phyloP scores from a whole-genome alignment of 768 basidiomycete species.

The Termitomyces sp. region DNA sequence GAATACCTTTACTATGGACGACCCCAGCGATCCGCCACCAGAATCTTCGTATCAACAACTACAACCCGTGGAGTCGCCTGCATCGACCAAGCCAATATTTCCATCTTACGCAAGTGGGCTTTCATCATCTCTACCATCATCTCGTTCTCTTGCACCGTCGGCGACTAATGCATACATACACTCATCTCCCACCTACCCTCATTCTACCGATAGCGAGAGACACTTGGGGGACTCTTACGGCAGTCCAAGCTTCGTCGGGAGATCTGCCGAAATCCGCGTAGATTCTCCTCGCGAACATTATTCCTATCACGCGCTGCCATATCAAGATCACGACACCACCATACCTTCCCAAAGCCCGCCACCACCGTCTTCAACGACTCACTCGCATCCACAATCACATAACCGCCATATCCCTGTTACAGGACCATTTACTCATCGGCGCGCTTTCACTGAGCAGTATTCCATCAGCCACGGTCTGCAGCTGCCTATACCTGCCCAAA shows the following conservation, averaged over 20 bases:
- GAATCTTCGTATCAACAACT: slow-evolving; percentile 41
- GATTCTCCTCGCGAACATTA: slow-evolving; percentile 41
- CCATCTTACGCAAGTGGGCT: slow-evolving; percentile 35
- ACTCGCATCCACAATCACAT: slow-evolving; percentile 27
- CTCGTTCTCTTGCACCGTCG: slow-evolving; percentile 31
- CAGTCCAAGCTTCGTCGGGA: slow-evolving; percentile 39
- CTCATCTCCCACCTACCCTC: slow-evolving; percentile 37
- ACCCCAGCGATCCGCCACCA: slow-evolving; percentile 28
- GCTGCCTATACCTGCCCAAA: slow-evolving; percentile 40
- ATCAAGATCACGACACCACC: slow-evolving; percentile 35
- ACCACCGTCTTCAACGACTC: slow-evolving; percentile 28
- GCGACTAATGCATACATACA: slow-evolving; percentile 35
- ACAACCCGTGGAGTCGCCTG: slow-evolving; percentile 36
- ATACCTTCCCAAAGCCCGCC: slow-evolving; percentile 36
- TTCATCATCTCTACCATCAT: slow-evolving; percentile 35
- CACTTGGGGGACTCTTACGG: slow-evolving; percentile 42
- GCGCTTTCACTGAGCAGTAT: slow-evolving; percentile 53
- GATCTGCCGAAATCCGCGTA: slow-evolving; percentile 40
- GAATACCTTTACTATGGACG: slow-evolving; percentile 48
- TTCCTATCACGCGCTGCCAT: slow-evolving; percentile 47
- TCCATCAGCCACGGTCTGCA: slow-evolving; percentile 45
- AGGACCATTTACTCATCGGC: slow-evolving; percentile 45
- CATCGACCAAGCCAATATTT: slow-evolving; percentile 44
- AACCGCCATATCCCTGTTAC: slow-evolving; percentile 36
- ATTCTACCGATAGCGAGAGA: slow-evolving; percentile 41